Evolutionary conservation across 169 alveolate species (phyloP).

Genomic region (Besnoitia besnoiti): DNA sequence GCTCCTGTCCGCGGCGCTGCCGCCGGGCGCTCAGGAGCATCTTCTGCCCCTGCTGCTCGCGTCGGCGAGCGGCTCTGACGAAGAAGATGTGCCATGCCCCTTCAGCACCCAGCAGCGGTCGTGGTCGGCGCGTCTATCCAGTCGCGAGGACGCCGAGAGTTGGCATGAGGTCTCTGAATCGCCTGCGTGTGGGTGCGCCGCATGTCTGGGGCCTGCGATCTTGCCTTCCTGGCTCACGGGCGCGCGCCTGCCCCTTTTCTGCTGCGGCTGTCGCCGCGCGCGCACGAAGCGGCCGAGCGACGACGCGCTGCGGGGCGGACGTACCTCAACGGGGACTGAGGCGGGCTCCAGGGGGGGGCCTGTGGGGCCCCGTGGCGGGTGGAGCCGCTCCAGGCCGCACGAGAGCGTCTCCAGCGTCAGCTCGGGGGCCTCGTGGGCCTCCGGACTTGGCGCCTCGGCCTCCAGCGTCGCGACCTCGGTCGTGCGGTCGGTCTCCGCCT

Average conservation of each 20-base stretch:
- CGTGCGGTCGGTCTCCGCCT: too few relatives aligned
- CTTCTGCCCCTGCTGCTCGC: slow-evolving; percentile 8
- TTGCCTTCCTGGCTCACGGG: slow-evolving; percentile 24
- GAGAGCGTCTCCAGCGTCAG: background rate
- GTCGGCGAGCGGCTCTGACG: background rate
- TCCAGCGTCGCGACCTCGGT: background rate
- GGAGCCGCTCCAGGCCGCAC: background rate
- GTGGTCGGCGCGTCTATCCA: background rate
- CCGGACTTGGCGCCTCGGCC: background rate
- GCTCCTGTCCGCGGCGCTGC: slow-evolving; percentile 19
- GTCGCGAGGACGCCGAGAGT: background rate
- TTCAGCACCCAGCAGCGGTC: background rate
- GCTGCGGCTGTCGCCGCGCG: slow-evolving; percentile 8
- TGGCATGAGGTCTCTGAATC: background rate
- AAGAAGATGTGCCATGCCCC: background rate
- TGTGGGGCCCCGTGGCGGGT: background rate
- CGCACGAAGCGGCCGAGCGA: background rate
- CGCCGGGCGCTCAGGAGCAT: slow-evolving; percentile 9
- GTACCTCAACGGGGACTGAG: too few relatives aligned
- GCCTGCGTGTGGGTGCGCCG: background rate
- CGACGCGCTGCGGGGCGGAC: too few relatives aligned
- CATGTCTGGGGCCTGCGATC: background rate
- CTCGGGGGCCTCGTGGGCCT: background rate
- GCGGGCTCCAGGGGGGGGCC: too few relatives aligned
- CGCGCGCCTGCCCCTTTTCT: background rate